Evolutionary conservation across 73 alveolate species (phyloP).

Genomic region (Blepharisma japonicum): DNA sequence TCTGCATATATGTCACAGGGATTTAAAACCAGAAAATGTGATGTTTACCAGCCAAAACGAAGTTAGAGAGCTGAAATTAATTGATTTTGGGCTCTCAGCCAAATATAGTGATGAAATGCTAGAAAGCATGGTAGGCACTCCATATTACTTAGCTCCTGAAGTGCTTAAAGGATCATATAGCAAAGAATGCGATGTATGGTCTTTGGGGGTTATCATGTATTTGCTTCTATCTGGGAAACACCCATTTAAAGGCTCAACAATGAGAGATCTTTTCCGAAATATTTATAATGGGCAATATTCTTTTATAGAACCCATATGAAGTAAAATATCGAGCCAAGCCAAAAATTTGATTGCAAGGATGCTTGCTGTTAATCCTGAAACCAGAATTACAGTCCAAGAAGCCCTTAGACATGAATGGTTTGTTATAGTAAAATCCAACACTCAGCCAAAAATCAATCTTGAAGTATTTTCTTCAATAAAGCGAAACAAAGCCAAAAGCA

Average conservation of each 20-base stretch:
- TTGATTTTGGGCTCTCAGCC: conserved; percentile 92
- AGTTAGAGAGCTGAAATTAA: conserved; percentile 79
- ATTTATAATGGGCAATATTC: neutral
- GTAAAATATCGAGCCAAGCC: conserved; percentile 35
- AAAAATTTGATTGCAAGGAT: conserved; percentile 64
- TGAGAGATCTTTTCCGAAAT: neutral
- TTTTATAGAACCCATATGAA: conserved; percentile 45
- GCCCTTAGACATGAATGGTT: conserved; percentile 72
- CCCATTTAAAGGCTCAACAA: conserved; percentile 46
- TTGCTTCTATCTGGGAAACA: conserved; percentile 41
- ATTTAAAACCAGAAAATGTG: conserved; percentile 92
- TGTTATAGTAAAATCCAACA: neutral
- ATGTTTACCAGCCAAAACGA: conserved; percentile 63
- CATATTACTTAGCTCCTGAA: conserved; percentile 63
- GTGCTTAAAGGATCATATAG: conserved; percentile 42
- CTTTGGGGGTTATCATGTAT: conserved; percentile 49
- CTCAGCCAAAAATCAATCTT: too few species aligned
- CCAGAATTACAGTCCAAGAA: conserved; percentile 61
- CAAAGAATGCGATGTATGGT: conserved; percentile 47
- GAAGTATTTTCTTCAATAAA: neutral
- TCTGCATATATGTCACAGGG: conserved; percentile 90
- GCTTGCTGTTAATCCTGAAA: conserved; percentile 62
- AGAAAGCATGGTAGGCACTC: conserved; percentile 44
- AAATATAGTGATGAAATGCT: conserved; percentile 36
- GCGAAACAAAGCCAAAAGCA: conserved; percentile 19